Conservation (phyloP, 257 asterid species). For the Agastache rugosa region DNA sequence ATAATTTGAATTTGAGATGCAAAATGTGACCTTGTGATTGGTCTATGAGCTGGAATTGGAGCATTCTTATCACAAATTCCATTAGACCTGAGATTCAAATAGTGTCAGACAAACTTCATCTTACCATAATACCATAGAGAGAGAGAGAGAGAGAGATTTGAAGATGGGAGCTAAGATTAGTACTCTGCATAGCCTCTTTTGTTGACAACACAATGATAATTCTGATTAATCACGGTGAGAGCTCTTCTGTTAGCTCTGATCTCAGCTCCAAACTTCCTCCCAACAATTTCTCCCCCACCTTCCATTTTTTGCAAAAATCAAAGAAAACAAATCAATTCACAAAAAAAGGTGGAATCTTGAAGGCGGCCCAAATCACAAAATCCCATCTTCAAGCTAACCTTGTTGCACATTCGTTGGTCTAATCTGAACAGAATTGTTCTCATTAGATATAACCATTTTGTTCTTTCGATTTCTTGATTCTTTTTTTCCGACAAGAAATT, state of each 20-base stretch:
- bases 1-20: conserved; percentile 24
- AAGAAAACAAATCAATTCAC: background rate
- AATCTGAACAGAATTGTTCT: conserved; percentile 53
- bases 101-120: background rate
- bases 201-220: conserved; percentile 54
- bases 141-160: background rate
- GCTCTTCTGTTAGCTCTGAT: conserved; percentile 67
- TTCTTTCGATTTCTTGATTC: conserved; percentile 24
- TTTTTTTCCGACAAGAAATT: conserved; percentile 20
- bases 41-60: conserved; percentile 58
- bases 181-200: conserved; percentile 80
- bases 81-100: conserved; percentile 56
- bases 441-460: conserved; percentile 57
- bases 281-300: conserved; percentile 55
- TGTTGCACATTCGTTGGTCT: conserved; percentile 54
- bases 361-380: background rate
- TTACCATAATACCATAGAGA: background rate
- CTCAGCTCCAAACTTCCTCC: conserved; percentile 71
- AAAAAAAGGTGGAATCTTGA: background rate
- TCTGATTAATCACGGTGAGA: conserved; percentile 66
- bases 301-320: conserved; percentile 35
- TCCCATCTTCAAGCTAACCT: conserved; percentile 45
- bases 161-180: conserved; percentile 38
- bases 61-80: conserved; percentile 57
- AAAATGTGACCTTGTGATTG: conserved; percentile 67